These are phyloP conservation scores for Fusarium acutatum DNA, from an alignment of 2,329 filamentous ascomycete genomes.

Conservation along the genomic window DNA sequence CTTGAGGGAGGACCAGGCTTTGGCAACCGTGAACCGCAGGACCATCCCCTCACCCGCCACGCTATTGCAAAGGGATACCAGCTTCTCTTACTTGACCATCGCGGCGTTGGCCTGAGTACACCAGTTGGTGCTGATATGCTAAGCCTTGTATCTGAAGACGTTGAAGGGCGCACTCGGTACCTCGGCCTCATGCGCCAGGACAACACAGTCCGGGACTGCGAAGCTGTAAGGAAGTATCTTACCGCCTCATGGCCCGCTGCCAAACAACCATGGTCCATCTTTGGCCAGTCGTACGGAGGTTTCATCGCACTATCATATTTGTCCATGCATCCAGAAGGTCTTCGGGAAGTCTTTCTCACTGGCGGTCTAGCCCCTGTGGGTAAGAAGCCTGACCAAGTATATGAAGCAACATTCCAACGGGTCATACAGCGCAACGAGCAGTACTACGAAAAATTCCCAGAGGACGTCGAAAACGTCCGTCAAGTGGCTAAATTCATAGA, in stretches of 20 bases:
- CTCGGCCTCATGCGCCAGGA: constrained; percentile 88
- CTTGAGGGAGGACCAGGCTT: constrained; percentile 89
- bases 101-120: constrained; percentile 86
- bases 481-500: constrained; percentile 72
- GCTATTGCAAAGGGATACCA: constrained; percentile 85
- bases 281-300: constrained; percentile 92
- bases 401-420: constrained; percentile 74
- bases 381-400: constrained; percentile 76
- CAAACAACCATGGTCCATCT: constrained; percentile 82
- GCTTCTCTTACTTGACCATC: constrained; percentile 86
- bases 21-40: constrained; percentile 78
- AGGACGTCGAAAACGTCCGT: constrained; percentile 76
- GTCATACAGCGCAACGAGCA: constrained; percentile 75
- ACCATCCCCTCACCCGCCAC: constrained; percentile 73
- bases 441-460: constrained; percentile 87
- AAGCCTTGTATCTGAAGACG: constrained; percentile 63
- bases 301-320: constrained; percentile 88
- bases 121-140: constrained; percentile 80
- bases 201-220: constrained; percentile 87
- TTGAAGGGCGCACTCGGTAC: constrained; percentile 78
- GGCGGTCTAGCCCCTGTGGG: constrained; percentile 85
- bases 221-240: constrained; percentile 81
- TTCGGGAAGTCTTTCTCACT: constrained; percentile 84
- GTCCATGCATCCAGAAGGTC: constrained; percentile 77
- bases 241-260: constrained; percentile 74